A percentile compares a stretch with the other conserved stretches of the same genome.
Conservation (phyloP, 805 yeast genomes). For the Saccharomyces jurei region DNA sequence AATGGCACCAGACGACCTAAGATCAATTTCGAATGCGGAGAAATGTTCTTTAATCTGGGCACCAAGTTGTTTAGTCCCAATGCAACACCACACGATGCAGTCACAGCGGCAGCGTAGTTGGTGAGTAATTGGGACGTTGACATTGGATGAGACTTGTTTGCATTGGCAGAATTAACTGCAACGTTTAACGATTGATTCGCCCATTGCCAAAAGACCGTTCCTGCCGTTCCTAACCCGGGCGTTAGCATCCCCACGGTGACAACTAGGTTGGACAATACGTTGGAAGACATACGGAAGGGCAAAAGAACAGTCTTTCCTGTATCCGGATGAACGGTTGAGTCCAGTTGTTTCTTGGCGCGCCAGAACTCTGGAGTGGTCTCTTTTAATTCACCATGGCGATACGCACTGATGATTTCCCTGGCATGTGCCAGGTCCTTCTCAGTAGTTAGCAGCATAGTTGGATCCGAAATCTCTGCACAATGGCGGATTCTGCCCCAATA, state of each 20-base stretch:
- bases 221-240: conserved; percentile 81
- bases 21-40: conserved; percentile 61
- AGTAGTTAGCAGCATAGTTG: conserved; percentile 76
- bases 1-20: conserved; percentile 89
- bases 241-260: conserved; percentile 98
- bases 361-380: conserved; percentile 75
- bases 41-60: conserved; percentile 68
- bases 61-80: conserved; percentile 85
- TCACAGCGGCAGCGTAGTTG: conserved; percentile 80
- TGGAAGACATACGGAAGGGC: conserved; percentile 96
- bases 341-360: conserved; percentile 79
- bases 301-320: conserved; percentile 86
- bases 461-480: conserved; percentile 88
- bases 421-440: conserved; percentile 55
- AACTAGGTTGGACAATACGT: conserved; percentile 85
- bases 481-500: conserved; percentile 94
- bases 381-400: conserved; percentile 56
- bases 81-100: conserved; percentile 93
- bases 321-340: conserved; percentile 93
- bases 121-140: conserved; percentile 67
- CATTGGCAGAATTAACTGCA: conserved; percentile 92
- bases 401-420: conserved; percentile 57
- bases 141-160: conserved; percentile 90
- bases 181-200: conserved; percentile 96
- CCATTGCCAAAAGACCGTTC: conserved; percentile 95